Evolutionary conservation across 1,139 yeast genomes (phyloP).

Genomic region (Taiozyma sp.): DNA sequence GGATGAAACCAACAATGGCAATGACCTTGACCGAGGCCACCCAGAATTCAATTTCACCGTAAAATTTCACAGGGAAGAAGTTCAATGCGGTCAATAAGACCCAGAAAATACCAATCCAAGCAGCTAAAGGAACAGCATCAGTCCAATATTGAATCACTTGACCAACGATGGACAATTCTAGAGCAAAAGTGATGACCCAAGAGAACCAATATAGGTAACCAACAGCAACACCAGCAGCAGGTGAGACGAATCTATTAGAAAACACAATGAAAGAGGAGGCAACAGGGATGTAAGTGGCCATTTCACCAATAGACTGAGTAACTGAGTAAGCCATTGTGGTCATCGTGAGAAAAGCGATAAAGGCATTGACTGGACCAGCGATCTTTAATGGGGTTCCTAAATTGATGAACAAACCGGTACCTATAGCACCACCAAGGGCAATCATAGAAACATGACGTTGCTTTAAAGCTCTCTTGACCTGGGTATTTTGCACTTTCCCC

Average conservation of each 20-base stretch:
- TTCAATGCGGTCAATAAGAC: slow-evolving; percentile 40
- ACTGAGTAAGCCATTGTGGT: slow-evolving; percentile 60
- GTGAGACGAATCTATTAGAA: slow-evolving; percentile 57
- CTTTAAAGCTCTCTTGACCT: slow-evolving; percentile 44
- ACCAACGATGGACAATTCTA: slow-evolving; percentile 76
- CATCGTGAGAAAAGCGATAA: slow-evolving; percentile 61
- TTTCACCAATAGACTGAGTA: slow-evolving; percentile 70
- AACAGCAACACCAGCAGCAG: slow-evolving; percentile 71
- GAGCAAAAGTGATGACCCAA: slow-evolving; percentile 81
- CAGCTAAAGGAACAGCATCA: slow-evolving; percentile 56
- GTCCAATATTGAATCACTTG: slow-evolving; percentile 78
- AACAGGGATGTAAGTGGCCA: slow-evolving; percentile 73
- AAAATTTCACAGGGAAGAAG: slow-evolving; percentile 55
- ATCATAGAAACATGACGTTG: slow-evolving; percentile 59
- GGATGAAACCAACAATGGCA: slow-evolving; percentile 65
- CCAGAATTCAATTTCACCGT: slow-evolving; percentile 69
- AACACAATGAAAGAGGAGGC: slow-evolving; percentile 61
- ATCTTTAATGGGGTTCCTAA: slow-evolving; percentile 42
- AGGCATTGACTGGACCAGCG: slow-evolving; percentile 64
- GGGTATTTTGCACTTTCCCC: slow-evolving; percentile 31
- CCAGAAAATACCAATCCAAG: slow-evolving; percentile 59
- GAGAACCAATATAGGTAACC: slow-evolving; percentile 87
- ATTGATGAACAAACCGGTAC: slow-evolving; percentile 62
- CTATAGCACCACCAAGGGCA: slow-evolving; percentile 67
- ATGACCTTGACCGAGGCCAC: slow-evolving; percentile 61